These are phyloP conservation scores for Wickerhamomyces bisporus DNA, from an alignment of 805 yeast genomes.

Conservation along the genomic window DNA sequence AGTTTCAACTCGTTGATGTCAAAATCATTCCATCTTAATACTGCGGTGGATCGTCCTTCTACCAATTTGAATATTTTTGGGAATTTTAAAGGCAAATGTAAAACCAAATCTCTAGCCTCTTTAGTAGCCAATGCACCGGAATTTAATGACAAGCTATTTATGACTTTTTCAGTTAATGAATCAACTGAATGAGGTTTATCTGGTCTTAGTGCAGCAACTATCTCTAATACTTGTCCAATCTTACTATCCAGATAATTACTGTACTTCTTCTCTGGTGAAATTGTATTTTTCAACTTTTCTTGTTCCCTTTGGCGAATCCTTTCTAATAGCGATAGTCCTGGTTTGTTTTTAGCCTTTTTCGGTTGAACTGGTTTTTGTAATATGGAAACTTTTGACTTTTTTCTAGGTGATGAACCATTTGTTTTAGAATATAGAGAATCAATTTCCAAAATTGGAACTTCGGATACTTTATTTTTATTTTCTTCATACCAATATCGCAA, in stretches of 20 bases:
- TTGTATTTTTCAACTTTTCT: conserved; percentile 8
- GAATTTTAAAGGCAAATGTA: conserved; percentile 12
- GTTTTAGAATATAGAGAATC: background rate
- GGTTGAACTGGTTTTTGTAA: conserved; percentile 2
- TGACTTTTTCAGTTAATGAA: conserved; percentile 14
- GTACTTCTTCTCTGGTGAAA: conserved; percentile 23
- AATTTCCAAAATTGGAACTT: conserved; percentile 11
- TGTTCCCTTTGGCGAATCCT: conserved; percentile 36
- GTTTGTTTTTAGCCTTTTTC: conserved; percentile 30
- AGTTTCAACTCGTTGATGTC: conserved; percentile 14
- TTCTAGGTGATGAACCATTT: conserved; percentile 6
- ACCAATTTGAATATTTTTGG: conserved; percentile 17
- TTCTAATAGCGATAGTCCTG: conserved; percentile 26
- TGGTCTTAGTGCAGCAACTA: conserved; percentile 21
- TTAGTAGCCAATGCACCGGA: conserved; percentile 11
- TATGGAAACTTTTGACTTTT: conserved; percentile 15
- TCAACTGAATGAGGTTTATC: conserved; percentile 19
- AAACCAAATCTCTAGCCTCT: conserved; percentile 19
- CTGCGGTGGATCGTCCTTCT: conserved; percentile 11
- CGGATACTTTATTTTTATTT: conserved; percentile 4
- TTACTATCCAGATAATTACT: conserved; percentile 24
- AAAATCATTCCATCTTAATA: conserved; percentile 21
- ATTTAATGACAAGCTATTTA: conserved; percentile 14
- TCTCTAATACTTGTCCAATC: conserved; percentile 25
- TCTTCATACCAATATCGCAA: conserved; percentile 14